Conservation (phyloP, 2,329 filamentous ascomycete genomes). For the Teratosphaeria epicoccoides region DNA sequence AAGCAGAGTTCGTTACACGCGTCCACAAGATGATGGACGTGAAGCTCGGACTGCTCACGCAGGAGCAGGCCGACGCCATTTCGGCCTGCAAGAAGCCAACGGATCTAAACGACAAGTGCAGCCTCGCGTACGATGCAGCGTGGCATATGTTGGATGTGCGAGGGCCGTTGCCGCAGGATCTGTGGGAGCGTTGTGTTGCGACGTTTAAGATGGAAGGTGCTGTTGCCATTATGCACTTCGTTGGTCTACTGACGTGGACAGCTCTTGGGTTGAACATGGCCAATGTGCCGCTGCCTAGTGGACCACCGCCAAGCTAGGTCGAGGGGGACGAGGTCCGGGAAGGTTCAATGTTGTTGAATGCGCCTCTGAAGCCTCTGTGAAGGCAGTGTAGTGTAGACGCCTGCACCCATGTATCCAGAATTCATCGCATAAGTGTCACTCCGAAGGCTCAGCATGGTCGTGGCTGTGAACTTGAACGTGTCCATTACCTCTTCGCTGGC, state of each 20-base stretch:
- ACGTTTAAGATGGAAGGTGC: not conserved
- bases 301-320: not conserved
- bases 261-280: not conserved
- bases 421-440: too few species aligned
- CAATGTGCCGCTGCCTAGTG: not conserved
- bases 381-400: too few species aligned
- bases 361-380: too few species aligned
- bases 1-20: not conserved
- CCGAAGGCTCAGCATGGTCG: too few species aligned
- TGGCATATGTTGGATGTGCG: not conserved
- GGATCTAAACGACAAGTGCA: not conserved
- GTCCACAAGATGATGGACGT: not conserved
- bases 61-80: not conserved
- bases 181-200: not conserved
- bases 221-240: not conserved
- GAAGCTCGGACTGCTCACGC: not conserved
- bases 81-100: not conserved
- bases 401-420: too few species aligned
- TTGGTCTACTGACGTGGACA: not conserved
- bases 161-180: slow-evolving; percentile 1
- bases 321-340: too few species aligned
- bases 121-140: not conserved
- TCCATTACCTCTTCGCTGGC: too few species aligned
- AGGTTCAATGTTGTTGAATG: too few species aligned
- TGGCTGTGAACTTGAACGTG: too few species aligned